phyloP scores from a whole-genome alignment of 1,284 basidiomycete species.

The Microbotryum silenes-acaulis region DNA sequence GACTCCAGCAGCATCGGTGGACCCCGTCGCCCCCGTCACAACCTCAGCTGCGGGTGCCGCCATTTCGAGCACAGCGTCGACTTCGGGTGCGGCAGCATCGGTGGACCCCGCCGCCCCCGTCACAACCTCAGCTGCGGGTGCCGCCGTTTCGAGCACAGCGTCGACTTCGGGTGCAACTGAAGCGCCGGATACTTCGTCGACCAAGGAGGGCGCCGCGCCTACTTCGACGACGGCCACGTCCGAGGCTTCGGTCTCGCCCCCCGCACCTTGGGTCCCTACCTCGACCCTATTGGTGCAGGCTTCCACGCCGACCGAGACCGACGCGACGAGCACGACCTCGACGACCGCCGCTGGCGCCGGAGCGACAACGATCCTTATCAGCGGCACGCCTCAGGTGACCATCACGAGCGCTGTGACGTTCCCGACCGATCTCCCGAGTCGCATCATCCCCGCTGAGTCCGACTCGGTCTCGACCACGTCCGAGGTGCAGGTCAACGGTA shows the following conservation, averaged over 20 bases:
- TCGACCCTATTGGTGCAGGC: slow-evolving; percentile 17
- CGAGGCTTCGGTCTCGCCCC: neutral
- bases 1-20: too few relatives aligned
- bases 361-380: slow-evolving; percentile 17
- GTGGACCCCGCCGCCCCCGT: neutral
- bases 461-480: neutral
- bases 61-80: neutral
- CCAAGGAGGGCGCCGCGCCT: neutral
- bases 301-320: neutral
- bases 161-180: neutral
- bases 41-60: neutral
- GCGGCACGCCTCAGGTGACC: slow-evolving; percentile 24
- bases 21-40: neutral
- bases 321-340: slow-evolving; percentile 3
- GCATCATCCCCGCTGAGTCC: slow-evolving; percentile 19
- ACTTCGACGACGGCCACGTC: neutral
- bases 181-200: neutral
- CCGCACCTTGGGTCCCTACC: slow-evolving; percentile 21
- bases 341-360: slow-evolving; percentile 2
- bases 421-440: slow-evolving; percentile 26
- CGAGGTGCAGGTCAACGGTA: neutral
- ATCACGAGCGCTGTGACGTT: slow-evolving; percentile 27
- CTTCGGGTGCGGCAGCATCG: neutral
- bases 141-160: neutral
- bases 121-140: neutral